Evolutionary conservation across 2,329 filamentous ascomycete genomes (phyloP), one percentile per base, ranked within the genome.

Genomic region (Colletotrichum sublineola): DNA sequence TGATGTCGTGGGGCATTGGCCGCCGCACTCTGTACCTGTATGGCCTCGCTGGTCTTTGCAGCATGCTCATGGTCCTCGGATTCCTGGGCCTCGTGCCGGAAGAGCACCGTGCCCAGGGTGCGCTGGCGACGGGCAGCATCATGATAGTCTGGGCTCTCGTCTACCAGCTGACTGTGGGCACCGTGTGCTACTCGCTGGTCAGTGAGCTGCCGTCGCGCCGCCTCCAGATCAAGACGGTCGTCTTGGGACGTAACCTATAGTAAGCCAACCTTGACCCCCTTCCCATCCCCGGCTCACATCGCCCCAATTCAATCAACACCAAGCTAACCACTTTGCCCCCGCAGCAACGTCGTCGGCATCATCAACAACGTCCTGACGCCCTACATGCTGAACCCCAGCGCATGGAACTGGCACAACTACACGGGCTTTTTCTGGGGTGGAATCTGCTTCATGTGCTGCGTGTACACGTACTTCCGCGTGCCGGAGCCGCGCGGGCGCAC

Each of bases 141-240:
- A 95, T 97, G 92, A 86, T 96, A 44, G 82, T 91, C 68, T 96
- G 93, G 93, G 92, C 95, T 1, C 84, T 96, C 57, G 89, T 92
- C 77, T 97, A 97, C 83, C 94, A 97, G 80, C 86, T 96, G 60
- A 93, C 94, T 0, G 94, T 97, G 61, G 95, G 95, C 50, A 96
- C 95, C 0, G 94, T 97, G 9, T 94, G 93, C 81, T 97, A 97
- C 83, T 96, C 94, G 0, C 88, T 97, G 14, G 95, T 97, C 5
- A 90, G 93, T 1, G 95, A 97, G 80, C 83, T 97, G 31, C 95
- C 94, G 0, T 94, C 94, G 0, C 90, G 93, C 18, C 89, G 95
- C 2, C 87, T 98, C 44, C 93, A 95, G 79, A 95, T 97, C 84
- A 97, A 97, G 85, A 97, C 95, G 0, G 93, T 97, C 31, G 95